Percentiles rank a stretch among this genome's conserved stretches.
Evolutionary conservation across 2,329 filamentous ascomycete species (phyloP).

Genomic region (Calonectria hawksworthii): DNA sequence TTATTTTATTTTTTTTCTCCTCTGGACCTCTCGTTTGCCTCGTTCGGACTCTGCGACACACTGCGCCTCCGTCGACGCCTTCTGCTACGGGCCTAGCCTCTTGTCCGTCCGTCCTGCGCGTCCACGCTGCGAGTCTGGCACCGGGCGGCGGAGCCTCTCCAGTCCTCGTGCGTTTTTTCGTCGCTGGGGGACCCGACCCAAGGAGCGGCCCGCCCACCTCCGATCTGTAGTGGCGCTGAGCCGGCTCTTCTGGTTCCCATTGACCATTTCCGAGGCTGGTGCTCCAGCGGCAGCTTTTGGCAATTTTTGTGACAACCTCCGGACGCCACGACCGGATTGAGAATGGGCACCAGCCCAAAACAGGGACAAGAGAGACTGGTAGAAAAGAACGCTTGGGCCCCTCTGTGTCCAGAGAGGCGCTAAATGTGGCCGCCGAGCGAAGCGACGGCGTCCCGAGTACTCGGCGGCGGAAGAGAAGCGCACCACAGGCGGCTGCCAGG

Average conservation of each 20-base stretch:
- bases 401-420: background rate
- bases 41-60: background rate
- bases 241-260: conserved; percentile 2
- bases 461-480: background rate
- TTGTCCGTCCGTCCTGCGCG: background rate
- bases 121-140: conserved; percentile 8
- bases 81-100: conserved; percentile 8
- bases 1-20: background rate
- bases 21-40: background rate
- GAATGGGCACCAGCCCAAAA: background rate
- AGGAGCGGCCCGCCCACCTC: conserved; percentile 27
- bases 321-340: conserved; percentile 10
- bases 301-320: background rate
- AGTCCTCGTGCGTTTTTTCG: background rate
- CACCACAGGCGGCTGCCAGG: background rate
- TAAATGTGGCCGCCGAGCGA: background rate
- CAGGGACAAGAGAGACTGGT: background rate
- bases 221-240: conserved; percentile 20
- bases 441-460: conserved; percentile 5
- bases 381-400: conserved; percentile 1
- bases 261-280: background rate
- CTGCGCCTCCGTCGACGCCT: background rate
- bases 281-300: background rate
- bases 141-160: conserved; percentile 12
- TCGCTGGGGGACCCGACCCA: background rate